phyloP scores from a whole-genome alignment of 139 green algal genomes.

The Desmodesmus armatus region DNA sequence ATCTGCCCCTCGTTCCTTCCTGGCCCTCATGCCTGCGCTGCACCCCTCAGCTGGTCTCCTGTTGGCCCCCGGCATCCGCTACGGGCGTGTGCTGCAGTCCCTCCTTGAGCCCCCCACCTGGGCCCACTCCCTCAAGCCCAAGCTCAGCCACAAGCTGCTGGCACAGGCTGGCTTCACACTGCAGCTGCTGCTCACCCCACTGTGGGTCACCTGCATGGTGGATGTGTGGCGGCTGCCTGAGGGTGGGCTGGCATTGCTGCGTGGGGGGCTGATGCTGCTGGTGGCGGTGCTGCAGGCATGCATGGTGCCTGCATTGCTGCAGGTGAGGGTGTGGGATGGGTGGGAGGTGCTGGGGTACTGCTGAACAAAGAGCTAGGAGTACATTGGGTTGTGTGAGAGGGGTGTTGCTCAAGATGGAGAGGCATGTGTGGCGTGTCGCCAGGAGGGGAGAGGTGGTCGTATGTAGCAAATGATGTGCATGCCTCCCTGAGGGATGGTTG shows the following conservation, averaged over 20 bases:
- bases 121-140: constrained; percentile 18
- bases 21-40: neutral
- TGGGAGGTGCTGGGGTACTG: neutral
- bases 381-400: too few relatives aligned
- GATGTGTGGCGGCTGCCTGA: neutral
- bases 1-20: neutral
- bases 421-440: too few relatives aligned
- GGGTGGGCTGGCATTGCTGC: neutral
- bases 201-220: constrained; percentile 20
- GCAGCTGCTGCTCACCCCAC: constrained; percentile 13
- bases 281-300: neutral
- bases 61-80: constrained; percentile 29
- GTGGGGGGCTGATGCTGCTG: neutral
- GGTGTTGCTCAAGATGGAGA: too few relatives aligned
- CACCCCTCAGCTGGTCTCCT: constrained; percentile 19
- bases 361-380: too few relatives aligned
- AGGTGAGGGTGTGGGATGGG: neutral
- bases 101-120: constrained; percentile 24
- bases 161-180: neutral
- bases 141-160: neutral
- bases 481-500: too few relatives aligned
- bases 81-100: constrained; percentile 20
- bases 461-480: too few relatives aligned
- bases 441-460: too few relatives aligned
- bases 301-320: neutral